Evolutionary conservation across 257 asterid species (phyloP).

Genomic region (Gentiana macrophylla): DNA sequence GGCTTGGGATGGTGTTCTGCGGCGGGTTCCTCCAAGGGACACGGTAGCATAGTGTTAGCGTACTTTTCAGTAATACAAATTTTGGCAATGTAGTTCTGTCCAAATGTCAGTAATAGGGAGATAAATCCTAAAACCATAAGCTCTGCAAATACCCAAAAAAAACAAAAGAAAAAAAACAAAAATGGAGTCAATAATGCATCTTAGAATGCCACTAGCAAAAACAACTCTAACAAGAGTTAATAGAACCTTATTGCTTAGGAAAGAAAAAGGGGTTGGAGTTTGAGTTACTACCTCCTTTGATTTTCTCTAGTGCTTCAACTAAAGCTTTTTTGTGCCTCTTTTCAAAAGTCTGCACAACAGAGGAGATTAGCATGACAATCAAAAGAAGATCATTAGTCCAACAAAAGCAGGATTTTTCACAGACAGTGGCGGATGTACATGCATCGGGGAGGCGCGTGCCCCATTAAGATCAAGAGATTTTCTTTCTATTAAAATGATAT

Average conservation of each 20-base stretch:
- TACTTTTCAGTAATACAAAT: slow-evolving; percentile 51
- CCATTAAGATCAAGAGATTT: too few species aligned
- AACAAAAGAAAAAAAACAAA: too few species aligned
- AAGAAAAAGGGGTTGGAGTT: not conserved
- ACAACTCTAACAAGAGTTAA: too few species aligned
- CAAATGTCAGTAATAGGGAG: slow-evolving; percentile 74
- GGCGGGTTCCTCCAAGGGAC: slow-evolving; percentile 14
- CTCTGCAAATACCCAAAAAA: slow-evolving; percentile 37
- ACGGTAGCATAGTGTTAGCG: slow-evolving; percentile 73
- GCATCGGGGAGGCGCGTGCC: too few species aligned
- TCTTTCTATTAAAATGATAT: too few species aligned
- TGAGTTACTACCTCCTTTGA: slow-evolving; percentile 53
- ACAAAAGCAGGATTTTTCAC: too few species aligned
- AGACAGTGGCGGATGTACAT: too few species aligned
- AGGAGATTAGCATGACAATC: slow-evolving; percentile 1
- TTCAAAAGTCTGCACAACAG: slow-evolving; percentile 39
- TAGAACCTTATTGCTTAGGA: too few species aligned
- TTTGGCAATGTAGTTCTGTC: slow-evolving; percentile 68
- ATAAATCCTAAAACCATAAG: slow-evolving; percentile 96
- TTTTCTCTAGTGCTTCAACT: slow-evolving; percentile 90
- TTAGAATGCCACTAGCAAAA: too few species aligned
- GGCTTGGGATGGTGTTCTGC: not conserved
- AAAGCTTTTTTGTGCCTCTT: slow-evolving; percentile 49
- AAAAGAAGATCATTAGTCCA: not conserved
- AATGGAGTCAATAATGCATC: too few species aligned